These are phyloP conservation scores for Pythium aphanidermatum DNA, from an alignment of 352 stramenopile species.

Conservation along the genomic window DNA sequence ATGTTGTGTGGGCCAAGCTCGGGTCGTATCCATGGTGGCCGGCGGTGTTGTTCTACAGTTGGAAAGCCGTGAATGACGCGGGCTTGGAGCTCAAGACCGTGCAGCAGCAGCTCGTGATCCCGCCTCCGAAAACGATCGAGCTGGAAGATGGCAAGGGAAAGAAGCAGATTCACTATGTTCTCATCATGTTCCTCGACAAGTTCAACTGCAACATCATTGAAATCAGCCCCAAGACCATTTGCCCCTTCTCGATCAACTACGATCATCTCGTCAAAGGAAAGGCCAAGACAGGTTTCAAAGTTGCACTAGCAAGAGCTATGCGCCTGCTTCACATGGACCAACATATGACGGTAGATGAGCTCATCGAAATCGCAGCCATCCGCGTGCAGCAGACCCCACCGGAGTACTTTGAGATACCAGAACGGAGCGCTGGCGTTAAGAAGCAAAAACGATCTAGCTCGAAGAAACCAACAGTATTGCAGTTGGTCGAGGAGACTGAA, in stretches of 20 bases:
- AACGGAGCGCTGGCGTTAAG: no score
- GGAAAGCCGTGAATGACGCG: constrained; percentile 36
- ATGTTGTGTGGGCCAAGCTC: constrained; percentile 78
- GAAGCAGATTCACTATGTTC: constrained; percentile 8
- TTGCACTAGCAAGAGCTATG: constrained; percentile 12
- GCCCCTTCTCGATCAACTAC: constrained; percentile 53
- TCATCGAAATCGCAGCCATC: constrained; percentile 10
- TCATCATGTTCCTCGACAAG: constrained; percentile 23
- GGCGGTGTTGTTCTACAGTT: constrained; percentile 62
- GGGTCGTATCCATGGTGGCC: constrained; percentile 73
- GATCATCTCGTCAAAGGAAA: constrained; percentile 17
- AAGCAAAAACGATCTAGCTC: no score
- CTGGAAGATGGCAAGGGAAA: constrained; percentile 27
- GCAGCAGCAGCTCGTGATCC: constrained; percentile 31
- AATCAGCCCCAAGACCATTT: constrained; percentile 24
- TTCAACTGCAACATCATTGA: constrained; percentile 23
- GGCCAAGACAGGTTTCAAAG: constrained; percentile 4
- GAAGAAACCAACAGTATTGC: no score
- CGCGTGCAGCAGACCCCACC: neutral
- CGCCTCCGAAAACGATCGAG: constrained; percentile 26
- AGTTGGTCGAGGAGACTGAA: no score
- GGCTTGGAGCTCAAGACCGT: constrained; percentile 37
- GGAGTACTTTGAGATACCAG: neutral
- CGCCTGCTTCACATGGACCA: constrained; percentile 17
- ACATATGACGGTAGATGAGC: constrained; percentile 15